Evolutionary conservation across 495 filamentous ascomycete genomes (phyloP).

Genomic region (Lichenothelia convexa): DNA sequence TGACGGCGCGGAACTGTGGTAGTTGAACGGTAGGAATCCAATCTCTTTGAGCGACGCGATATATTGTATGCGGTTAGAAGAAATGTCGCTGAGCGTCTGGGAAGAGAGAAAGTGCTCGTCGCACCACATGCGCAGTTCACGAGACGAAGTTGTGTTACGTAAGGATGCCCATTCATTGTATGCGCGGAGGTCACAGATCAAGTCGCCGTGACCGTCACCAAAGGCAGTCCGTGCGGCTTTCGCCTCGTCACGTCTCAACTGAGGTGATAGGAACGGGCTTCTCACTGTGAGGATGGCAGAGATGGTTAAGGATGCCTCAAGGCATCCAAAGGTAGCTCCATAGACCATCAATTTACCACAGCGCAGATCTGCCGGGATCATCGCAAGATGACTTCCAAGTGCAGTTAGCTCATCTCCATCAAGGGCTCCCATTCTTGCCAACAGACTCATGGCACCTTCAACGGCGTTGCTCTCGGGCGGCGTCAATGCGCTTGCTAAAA

Average conservation of each 20-base stretch:
- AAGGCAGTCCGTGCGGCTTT: slow-evolving; percentile 62
- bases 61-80: slow-evolving; percentile 71
- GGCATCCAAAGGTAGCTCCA: slow-evolving; percentile 79
- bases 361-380: slow-evolving; percentile 87
- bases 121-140: slow-evolving; percentile 60
- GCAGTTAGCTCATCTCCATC: slow-evolving; percentile 73
- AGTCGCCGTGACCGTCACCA: slow-evolving; percentile 59
- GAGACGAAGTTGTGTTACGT: slow-evolving; percentile 33
- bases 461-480: slow-evolving; percentile 73
- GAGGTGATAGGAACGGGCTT: slow-evolving; percentile 67
- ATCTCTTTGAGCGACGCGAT: slow-evolving; percentile 70
- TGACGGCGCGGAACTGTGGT: slow-evolving; percentile 13
- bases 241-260: slow-evolving; percentile 62
- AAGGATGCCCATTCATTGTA: slow-evolving; percentile 63
- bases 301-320: slow-evolving; percentile 77
- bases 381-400: slow-evolving; percentile 71
- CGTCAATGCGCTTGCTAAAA: slow-evolving; percentile 72
- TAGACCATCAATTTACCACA: slow-evolving; percentile 93
- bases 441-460: slow-evolving; percentile 58
- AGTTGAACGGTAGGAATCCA: slow-evolving; percentile 47
- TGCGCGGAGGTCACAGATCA: slow-evolving; percentile 69
- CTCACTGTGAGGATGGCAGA: slow-evolving; percentile 72
- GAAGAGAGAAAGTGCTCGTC: slow-evolving; percentile 72
- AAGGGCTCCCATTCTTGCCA: slow-evolving; percentile 73
- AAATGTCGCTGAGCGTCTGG: slow-evolving; percentile 70